Evolutionary conservation across 306 rosid species (phyloP).

Genomic region (Acmispon strigosus): DNA sequence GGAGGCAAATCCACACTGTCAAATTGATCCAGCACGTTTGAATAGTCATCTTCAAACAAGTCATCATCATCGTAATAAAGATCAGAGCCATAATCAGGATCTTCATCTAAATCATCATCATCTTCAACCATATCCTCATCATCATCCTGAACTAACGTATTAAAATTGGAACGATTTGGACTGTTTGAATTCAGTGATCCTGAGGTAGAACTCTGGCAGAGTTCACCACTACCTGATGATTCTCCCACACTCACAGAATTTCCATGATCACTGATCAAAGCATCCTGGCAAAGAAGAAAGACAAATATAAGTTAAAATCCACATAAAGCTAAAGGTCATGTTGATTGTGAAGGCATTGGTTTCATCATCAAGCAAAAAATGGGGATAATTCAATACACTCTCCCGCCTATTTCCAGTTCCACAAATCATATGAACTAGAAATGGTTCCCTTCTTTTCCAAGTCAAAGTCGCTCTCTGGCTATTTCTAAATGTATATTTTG

Average conservation of each 20-base stretch:
- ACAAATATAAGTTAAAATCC: neutral
- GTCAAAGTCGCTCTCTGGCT: too few species aligned
- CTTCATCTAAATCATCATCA: constrained; percentile 32
- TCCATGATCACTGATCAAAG: constrained; percentile 28
- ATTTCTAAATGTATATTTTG: too few species aligned
- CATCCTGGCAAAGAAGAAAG: constrained; percentile 29
- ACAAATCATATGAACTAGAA: too few species aligned
- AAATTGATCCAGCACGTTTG: constrained; percentile 52
- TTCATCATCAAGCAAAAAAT: constrained; percentile 1
- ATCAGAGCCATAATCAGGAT: constrained; percentile 26
- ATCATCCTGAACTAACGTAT: constrained; percentile 35
- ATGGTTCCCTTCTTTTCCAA: too few species aligned
- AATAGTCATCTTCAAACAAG: constrained; percentile 34
- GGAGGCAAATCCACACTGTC: constrained; percentile 76
- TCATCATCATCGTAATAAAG: constrained; percentile 31
- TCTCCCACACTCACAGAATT: constrained; percentile 34
- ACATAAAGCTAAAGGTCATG: neutral
- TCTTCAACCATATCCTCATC: constrained; percentile 34
- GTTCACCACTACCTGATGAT: constrained; percentile 37
- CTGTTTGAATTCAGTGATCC: constrained; percentile 37
- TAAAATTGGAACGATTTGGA: constrained; percentile 37
- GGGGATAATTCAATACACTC: constrained; percentile 1
- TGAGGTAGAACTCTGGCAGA: constrained; percentile 47
- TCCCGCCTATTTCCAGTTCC: neutral
- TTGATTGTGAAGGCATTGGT: neutral